Percentiles rank a stretch among this genome's conserved stretches.
Evolutionary conservation across 108 stramenopile species (phyloP).

Genomic region (Epithemia pelagica): DNA sequence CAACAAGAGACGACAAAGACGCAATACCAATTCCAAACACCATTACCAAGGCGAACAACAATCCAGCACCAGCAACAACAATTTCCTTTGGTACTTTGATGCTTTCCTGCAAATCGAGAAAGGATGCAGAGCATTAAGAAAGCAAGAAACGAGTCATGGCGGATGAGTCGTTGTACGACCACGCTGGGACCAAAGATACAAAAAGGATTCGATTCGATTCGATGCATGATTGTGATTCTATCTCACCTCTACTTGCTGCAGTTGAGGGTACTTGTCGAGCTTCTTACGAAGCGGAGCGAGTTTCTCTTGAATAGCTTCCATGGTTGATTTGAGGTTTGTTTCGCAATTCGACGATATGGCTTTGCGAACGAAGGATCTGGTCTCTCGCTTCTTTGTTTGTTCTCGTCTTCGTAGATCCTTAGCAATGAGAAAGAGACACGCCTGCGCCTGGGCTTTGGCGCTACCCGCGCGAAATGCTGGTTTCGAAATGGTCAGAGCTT

Average conservation of each 20-base stretch:
- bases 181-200: not conserved
- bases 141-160: not conserved
- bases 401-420: too few species aligned
- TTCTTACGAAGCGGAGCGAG: slow-evolving; percentile 51
- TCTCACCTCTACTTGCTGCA: slow-evolving; percentile 80
- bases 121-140: not conserved
- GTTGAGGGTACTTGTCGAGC: slow-evolving; percentile 55
- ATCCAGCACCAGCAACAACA: slow-evolving; percentile 37
- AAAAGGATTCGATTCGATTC: not conserved
- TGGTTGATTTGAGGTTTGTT: slow-evolving; percentile 3
- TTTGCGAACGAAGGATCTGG: too few species aligned
- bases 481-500: too few species aligned
- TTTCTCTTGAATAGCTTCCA: slow-evolving; percentile 52
- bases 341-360: too few species aligned
- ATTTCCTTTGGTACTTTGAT: slow-evolving; percentile 78
- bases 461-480: too few species aligned
- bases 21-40: slow-evolving; percentile 70
- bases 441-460: too few species aligned
- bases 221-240: not conserved
- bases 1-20: slow-evolving; percentile 62
- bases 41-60: slow-evolving; percentile 41
- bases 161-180: not conserved
- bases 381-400: too few species aligned
- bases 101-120: slow-evolving; percentile 35
- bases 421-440: too few species aligned